These are phyloP conservation scores for Tilletia walkeri DNA, from an alignment of 1,284 basidiomycete genomes.

Conservation along the genomic window DNA sequence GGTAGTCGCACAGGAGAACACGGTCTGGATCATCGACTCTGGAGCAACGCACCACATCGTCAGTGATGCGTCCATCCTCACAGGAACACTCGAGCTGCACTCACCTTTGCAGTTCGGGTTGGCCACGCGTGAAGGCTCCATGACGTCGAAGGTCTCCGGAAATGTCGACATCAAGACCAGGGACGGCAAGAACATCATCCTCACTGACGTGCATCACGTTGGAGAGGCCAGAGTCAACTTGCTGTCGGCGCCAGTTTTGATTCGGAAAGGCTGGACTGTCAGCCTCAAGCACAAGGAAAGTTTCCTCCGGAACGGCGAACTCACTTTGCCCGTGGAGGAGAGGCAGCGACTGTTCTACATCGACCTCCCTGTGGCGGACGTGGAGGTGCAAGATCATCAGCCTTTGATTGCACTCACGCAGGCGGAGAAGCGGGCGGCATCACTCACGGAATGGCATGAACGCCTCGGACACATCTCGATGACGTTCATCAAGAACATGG, in stretches of 20 bases:
- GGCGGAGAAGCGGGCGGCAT: too few species aligned
- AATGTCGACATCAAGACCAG: background rate
- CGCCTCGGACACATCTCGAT: background rate
- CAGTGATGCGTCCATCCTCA: too few species aligned
- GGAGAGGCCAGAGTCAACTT: background rate
- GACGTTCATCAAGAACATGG: background rate
- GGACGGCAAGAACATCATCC: background rate
- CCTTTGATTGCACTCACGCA: too few species aligned
- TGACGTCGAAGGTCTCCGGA: background rate
- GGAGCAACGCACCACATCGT: too few species aligned
- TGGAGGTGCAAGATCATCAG: too few species aligned
- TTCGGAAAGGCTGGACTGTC: background rate
- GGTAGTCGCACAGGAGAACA: too few species aligned
- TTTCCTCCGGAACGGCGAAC: background rate
- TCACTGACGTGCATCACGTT: background rate
- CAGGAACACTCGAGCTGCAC: too few species aligned
- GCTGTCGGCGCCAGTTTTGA: background rate
- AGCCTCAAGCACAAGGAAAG: background rate
- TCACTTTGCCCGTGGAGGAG: background rate
- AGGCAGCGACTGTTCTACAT: background rate
- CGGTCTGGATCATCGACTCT: too few species aligned
- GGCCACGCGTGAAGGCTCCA: background rate
- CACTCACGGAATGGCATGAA: background rate
- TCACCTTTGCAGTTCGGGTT: background rate
- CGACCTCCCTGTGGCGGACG: too few species aligned